These are phyloP conservation scores for Cylindrotheca fusiformis DNA, from an alignment of 108 stramenopile species.

Conservation along the genomic window DNA sequence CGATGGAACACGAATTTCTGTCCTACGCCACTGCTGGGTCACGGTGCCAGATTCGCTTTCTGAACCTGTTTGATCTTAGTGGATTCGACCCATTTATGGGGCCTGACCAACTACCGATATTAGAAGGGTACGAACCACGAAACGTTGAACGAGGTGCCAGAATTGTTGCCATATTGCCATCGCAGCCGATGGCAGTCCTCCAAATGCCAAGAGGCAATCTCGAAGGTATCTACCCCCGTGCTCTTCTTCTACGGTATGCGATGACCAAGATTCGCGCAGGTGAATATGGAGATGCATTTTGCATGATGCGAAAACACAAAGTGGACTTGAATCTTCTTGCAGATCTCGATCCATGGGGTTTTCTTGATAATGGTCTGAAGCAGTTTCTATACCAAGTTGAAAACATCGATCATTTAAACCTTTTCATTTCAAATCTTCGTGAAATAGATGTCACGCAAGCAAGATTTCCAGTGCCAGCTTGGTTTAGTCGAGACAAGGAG, in stretches of 20 bases:
- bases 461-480: conserved; percentile 74
- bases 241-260: conserved; percentile 68
- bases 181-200: conserved; percentile 61
- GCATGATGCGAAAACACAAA: conserved; percentile 81
- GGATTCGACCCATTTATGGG: conserved; percentile 83
- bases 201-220: conserved; percentile 88
- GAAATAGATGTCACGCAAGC: conserved; percentile 60
- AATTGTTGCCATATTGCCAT: conserved; percentile 66
- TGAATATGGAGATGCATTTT: conserved; percentile 56
- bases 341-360: conserved; percentile 60
- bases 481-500: conserved; percentile 31
- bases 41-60: conserved; percentile 62
- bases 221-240: conserved; percentile 79
- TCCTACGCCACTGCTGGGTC: conserved; percentile 70
- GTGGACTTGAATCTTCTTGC: conserved; percentile 85
- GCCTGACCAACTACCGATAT: conserved; percentile 59
- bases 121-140: conserved; percentile 82
- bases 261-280: conserved; percentile 55
- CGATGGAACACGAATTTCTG: conserved; percentile 61
- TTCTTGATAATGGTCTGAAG: conserved; percentile 57
- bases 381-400: conserved; percentile 55
- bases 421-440: conserved; percentile 76
- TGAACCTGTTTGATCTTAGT: conserved; percentile 49
- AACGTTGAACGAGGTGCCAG: conserved; percentile 77
- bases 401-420: conserved; percentile 78